These are phyloP conservation scores for Xanthoparmelia taractica DNA, from an alignment of 495 filamentous ascomycete genomes.

Conservation along the genomic window DNA sequence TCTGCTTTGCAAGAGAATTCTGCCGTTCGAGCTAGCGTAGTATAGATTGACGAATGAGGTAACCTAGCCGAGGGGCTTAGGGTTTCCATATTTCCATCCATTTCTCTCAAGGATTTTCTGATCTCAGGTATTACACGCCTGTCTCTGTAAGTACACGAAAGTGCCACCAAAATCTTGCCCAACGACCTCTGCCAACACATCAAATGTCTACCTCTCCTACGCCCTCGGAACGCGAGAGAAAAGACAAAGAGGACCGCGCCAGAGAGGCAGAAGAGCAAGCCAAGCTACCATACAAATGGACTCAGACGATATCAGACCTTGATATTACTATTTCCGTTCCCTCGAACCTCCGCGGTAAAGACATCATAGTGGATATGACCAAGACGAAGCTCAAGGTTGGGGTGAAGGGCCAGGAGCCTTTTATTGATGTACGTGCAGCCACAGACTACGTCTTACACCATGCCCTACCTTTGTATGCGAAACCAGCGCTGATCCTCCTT, in stretches of 20 bases:
- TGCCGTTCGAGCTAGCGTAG: neutral
- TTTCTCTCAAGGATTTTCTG: neutral
- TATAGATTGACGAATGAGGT: neutral
- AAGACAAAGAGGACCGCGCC: conserved; percentile 62
- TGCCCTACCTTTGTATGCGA: neutral
- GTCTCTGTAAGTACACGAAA: neutral
- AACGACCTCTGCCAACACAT: neutral
- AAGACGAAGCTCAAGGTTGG: conserved; percentile 71
- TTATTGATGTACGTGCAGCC: conserved; percentile 61
- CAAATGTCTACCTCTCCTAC: conserved; percentile 40
- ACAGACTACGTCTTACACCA: neutral
- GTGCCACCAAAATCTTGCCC: neutral
- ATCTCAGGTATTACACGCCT: too few relatives aligned
- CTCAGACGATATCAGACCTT: conserved; percentile 85
- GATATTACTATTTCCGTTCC: conserved; percentile 73
- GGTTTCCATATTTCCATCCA: neutral
- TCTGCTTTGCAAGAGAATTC: too few relatives aligned
- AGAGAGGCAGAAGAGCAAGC: conserved; percentile 84
- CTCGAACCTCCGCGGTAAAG: conserved; percentile 71
- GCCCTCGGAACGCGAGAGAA: conserved; percentile 41
- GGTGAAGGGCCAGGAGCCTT: conserved; percentile 78
- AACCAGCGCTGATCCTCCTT: too few relatives aligned
- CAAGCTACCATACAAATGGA: conserved; percentile 93
- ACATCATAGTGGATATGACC: conserved; percentile 75
- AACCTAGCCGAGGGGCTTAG: neutral